phyloP scores from a whole-genome alignment of 768 basidiomycete genomes.

The Leccinum subgranulosum region DNA sequence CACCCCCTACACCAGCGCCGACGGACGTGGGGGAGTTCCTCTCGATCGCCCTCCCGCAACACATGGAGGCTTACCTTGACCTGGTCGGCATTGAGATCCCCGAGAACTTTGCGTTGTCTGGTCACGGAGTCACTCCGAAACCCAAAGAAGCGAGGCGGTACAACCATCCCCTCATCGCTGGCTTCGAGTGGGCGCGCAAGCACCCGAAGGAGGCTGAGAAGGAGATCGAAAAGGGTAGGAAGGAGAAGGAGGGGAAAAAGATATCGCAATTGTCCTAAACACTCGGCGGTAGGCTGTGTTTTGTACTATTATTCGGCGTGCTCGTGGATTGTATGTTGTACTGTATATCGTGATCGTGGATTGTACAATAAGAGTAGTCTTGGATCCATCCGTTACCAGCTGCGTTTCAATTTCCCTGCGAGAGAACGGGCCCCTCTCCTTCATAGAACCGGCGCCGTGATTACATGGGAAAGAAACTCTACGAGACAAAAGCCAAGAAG shows the following conservation, averaged over 20 bases:
- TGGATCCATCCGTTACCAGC: no score
- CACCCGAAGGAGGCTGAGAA: neutral
- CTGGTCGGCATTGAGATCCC: neutral
- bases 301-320: no score
- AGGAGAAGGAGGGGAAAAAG: neutral
- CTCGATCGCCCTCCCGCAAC: neutral
- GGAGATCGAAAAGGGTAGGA: neutral
- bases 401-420: neutral
- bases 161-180: neutral
- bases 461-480: no score
- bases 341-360: no score
- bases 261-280: neutral
- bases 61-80: neutral
- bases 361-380: no score
- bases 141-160: neutral
- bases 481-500: no score
- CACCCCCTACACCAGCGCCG: neutral
- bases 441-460: no score
- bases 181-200: neutral
- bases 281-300: no score
- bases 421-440: no score
- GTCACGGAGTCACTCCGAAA: neutral
- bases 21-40: neutral
- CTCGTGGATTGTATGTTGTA: no score
- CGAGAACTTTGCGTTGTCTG: neutral